A percentile compares a stretch with the other conserved stretches of the same genome.
Conservation (phyloP, 352 stramenopile genomes). For the Phytophthora europaea region DNA sequence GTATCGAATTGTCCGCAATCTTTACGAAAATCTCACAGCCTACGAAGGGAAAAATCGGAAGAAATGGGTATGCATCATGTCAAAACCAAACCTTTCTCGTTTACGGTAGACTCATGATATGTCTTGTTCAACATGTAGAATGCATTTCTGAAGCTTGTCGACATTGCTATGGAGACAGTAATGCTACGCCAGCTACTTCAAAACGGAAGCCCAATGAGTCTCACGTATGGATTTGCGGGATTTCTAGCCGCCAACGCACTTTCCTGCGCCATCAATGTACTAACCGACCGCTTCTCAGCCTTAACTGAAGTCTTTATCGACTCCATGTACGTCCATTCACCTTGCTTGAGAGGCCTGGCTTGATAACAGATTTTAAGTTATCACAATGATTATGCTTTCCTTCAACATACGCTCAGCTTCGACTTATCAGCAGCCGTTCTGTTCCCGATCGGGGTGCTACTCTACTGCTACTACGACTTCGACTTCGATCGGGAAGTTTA, state of each 20-base stretch:
- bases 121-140: constrained; percentile 22
- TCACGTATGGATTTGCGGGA: constrained; percentile 35
- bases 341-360: neutral
- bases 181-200: constrained; percentile 39
- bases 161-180: constrained; percentile 22
- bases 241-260: constrained; percentile 36
- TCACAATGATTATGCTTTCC: neutral
- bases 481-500: constrained; percentile 36
- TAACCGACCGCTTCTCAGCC: constrained; percentile 22
- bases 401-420: neutral
- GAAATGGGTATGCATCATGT: constrained; percentile 20
- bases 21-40: constrained; percentile 28
- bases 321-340: constrained; percentile 24
- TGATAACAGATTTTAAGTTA: neutral
- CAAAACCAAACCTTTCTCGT: neutral
- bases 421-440: constrained; percentile 9
- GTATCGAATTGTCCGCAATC: neutral
- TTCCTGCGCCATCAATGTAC: constrained; percentile 16
- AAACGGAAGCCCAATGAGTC: constrained; percentile 22
- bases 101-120: neutral
- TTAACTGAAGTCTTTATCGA: constrained; percentile 44
- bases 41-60: constrained; percentile 39
- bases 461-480: constrained; percentile 30
- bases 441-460: constrained; percentile 12
- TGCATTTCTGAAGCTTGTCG: constrained; percentile 26